Evolutionary conservation across 805 yeast genomes (phyloP).

Genomic region (Saccharomycopsis sp.): DNA sequence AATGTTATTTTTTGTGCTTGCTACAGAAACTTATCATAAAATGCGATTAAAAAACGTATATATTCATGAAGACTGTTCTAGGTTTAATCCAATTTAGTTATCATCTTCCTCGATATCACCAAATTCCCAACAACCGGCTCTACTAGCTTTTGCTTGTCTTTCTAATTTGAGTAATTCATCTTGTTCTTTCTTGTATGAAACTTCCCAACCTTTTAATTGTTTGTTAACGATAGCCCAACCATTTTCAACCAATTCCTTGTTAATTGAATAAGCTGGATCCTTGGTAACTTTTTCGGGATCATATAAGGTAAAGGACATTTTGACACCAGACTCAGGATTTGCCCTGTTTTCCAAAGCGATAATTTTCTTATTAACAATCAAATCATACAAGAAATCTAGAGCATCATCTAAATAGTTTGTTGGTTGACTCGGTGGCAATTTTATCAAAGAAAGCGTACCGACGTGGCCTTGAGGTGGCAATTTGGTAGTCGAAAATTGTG

Average conservation of each 20-base stretch:
- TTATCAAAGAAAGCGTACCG: slow-evolving; percentile 45
- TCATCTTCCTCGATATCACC: slow-evolving; percentile 66
- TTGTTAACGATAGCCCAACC: slow-evolving; percentile 54
- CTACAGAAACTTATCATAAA: too few species aligned
- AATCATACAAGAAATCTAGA: slow-evolving; percentile 45
- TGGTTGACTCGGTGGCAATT: slow-evolving; percentile 50
- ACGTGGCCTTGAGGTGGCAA: slow-evolving; percentile 50
- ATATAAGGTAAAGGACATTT: slow-evolving; percentile 46
- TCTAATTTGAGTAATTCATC: slow-evolving; percentile 39
- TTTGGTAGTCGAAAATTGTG: slow-evolving; percentile 35
- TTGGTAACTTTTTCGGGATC: slow-evolving; percentile 47
- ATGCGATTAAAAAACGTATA: too few species aligned
- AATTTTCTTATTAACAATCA: slow-evolving; percentile 43
- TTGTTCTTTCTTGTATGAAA: slow-evolving; percentile 30
- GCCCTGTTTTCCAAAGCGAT: slow-evolving; percentile 46
- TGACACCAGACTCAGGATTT: slow-evolving; percentile 34
- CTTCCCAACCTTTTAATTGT: slow-evolving; percentile 31
- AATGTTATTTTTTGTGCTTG: too few species aligned
- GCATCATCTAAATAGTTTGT: slow-evolving; percentile 51
- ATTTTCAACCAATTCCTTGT: slow-evolving; percentile 47
- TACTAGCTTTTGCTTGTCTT: slow-evolving; percentile 39
- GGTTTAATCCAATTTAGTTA: slow-evolving; percentile 15
- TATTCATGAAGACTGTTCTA: too few species aligned
- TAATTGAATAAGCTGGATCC: slow-evolving; percentile 52
- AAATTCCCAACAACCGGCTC: slow-evolving; percentile 66